A percentile compares a stretch with the other conserved stretches of the same genome.
These are phyloP conservation scores for Lichenothelia convexa DNA, from an alignment of 495 filamentous ascomycete genomes.

Conservation along the genomic window DNA sequence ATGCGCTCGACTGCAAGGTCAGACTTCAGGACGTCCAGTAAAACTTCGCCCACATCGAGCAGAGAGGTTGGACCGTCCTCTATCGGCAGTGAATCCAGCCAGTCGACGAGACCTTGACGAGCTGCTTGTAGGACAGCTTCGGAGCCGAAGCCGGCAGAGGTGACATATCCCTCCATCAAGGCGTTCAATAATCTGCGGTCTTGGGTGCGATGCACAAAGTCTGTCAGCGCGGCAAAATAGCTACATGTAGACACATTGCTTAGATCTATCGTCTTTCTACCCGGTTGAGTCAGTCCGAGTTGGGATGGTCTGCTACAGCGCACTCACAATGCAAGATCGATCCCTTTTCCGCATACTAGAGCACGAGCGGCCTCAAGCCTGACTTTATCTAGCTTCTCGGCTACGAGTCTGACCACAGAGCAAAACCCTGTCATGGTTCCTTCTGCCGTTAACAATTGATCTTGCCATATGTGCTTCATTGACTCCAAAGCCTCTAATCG, in stretches of 20 bases:
- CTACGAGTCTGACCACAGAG: constrained; percentile 45
- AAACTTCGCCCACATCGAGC: constrained; percentile 21
- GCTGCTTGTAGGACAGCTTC: constrained; percentile 62
- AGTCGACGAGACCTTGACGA: constrained; percentile 43
- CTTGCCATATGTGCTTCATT: constrained; percentile 10
- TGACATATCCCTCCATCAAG: constrained; percentile 58
- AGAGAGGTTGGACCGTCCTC: constrained; percentile 13
- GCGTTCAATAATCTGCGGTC: no score
- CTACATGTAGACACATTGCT: no score
- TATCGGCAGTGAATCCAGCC: constrained; percentile 21
- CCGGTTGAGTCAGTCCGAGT: no score
- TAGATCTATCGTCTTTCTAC: no score
- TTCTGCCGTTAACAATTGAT: not conserved
- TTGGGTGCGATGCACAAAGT: no score
- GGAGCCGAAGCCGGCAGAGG: constrained; percentile 66
- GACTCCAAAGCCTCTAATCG: constrained; percentile 59
- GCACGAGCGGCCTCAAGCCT: constrained; percentile 43
- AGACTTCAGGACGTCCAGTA: constrained; percentile 26
- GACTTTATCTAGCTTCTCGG: constrained; percentile 81
- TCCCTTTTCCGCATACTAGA: no score
- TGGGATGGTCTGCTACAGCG: no score
- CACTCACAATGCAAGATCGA: no score
- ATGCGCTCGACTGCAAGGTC: constrained; percentile 41
- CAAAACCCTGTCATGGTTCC: not conserved
- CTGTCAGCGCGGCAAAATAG: no score